phyloP scores from a whole-genome alignment of 176 grass and related monocot species.

The Phyllostachys edulis region DNA sequence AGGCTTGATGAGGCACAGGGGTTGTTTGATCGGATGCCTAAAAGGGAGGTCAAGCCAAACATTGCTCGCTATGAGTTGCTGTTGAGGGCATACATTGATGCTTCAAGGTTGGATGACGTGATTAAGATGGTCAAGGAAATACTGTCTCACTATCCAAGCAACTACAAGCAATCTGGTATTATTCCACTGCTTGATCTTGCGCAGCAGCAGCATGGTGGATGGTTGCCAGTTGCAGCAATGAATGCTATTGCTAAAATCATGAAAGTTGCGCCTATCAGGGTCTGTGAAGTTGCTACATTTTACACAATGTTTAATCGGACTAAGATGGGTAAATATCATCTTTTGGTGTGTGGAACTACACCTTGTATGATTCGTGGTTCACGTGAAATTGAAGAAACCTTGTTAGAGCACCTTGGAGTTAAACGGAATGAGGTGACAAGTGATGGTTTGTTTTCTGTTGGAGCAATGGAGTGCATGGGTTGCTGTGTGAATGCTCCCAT shows the following conservation, averaged over 20 bases:
- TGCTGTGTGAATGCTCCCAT: slow-evolving; percentile 89
- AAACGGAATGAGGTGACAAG: slow-evolving; percentile 95
- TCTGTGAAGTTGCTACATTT: too few species aligned
- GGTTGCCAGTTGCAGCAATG: too few species aligned
- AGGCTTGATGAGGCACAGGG: slow-evolving; percentile 57
- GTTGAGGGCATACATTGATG: slow-evolving; percentile 60
- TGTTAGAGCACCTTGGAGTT: slow-evolving; percentile 91
- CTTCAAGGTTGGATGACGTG: slow-evolving; percentile 56
- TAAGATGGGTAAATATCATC: slow-evolving; percentile 99
- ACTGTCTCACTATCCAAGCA: too few species aligned
- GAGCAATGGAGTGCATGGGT: slow-evolving; percentile 98
- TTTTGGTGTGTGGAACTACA: slow-evolving; percentile 96
- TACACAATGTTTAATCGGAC: too few species aligned
- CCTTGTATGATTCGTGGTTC: slow-evolving; percentile 99
- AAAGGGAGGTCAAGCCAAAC: slow-evolving; percentile 79
- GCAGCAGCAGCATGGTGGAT: too few species aligned
- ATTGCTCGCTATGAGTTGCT: slow-evolving; percentile 68
- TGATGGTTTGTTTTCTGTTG: slow-evolving; percentile 95
- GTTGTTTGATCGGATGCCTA: slow-evolving; percentile 66
- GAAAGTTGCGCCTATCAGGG: too few species aligned
- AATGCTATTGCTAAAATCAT: too few species aligned
- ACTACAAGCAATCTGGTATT: too few species aligned
- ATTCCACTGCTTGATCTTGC: too few species aligned
- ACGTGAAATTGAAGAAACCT: slow-evolving; percentile 80
- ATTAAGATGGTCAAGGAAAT: slow-evolving; percentile 62